Percentiles rank a stretch among this genome's conserved stretches.
phyloP scores from a whole-genome alignment of 225 moss, liverwort and hornwort species.

The Neckera pumila region DNA sequence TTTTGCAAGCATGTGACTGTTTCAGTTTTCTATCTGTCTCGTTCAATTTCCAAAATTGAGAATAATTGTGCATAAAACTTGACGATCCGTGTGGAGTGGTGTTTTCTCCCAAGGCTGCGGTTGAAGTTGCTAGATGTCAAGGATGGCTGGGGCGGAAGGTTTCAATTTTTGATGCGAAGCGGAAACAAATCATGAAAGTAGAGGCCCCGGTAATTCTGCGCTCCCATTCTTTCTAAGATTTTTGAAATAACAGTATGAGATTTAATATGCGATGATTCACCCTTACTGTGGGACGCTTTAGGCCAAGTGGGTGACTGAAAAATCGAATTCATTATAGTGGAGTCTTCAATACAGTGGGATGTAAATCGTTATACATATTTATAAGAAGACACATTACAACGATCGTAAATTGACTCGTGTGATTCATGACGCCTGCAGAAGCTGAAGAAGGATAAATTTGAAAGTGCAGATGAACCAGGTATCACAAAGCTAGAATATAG shows the following conservation, averaged over 20 bases:
- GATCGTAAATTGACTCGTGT: not conserved
- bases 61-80: not conserved
- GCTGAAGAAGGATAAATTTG: conserved; percentile 21
- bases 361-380: not conserved
- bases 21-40: not conserved
- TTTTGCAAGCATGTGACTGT: not conserved
- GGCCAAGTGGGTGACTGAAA: not conserved
- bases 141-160: conserved; percentile 17
- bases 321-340: not conserved
- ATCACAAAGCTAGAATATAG: conserved; percentile 73
- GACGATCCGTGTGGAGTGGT: not conserved
- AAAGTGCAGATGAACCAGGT: conserved; percentile 47
- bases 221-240: not conserved
- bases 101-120: conserved; percentile 4
- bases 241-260: not conserved
- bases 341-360: not conserved
- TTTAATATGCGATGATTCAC: not conserved
- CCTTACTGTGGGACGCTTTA: not conserved
- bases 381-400: not conserved
- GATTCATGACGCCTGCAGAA: conserved; percentile 11
- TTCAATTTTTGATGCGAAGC: conserved; percentile 17
- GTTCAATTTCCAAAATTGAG: not conserved
- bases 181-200: conserved; percentile 17
- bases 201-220: conserved; percentile 3
- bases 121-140: conserved; percentile 9